Evolutionary conservation across 2,329 filamentous ascomycete genomes (phyloP).

Genomic region (Fusarium stilboides): DNA sequence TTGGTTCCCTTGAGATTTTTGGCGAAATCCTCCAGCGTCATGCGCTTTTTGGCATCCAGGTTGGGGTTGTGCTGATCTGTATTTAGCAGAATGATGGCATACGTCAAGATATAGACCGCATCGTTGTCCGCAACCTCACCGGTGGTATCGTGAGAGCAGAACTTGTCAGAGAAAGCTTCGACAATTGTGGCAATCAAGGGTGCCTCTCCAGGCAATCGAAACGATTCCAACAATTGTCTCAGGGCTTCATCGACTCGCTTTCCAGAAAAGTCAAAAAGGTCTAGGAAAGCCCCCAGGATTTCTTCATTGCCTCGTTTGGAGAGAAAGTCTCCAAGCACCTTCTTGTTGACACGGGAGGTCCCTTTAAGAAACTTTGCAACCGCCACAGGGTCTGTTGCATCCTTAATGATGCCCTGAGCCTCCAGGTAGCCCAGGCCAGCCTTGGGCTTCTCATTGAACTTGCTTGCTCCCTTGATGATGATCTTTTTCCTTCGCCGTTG

Average conservation of each 20-base stretch:
- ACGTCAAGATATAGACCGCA: constrained; percentile 89
- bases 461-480: constrained; percentile 88
- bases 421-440: constrained; percentile 88
- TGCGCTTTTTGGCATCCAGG: constrained; percentile 82
- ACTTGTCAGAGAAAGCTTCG: constrained; percentile 88
- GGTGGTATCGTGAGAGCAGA: constrained; percentile 78
- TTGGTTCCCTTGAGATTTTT: constrained; percentile 94
- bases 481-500: constrained; percentile 86
- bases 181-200: constrained; percentile 94
- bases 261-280: constrained; percentile 87
- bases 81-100: constrained; percentile 98
- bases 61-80: constrained; percentile 98
- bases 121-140: constrained; percentile 88
- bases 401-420: constrained; percentile 86
- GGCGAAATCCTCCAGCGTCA: constrained; percentile 87
- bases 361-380: constrained; percentile 91
- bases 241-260: constrained; percentile 93
- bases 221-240: constrained; percentile 87
- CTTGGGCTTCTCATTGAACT: constrained; percentile 97
- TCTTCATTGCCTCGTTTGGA: constrained; percentile 91
- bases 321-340: constrained; percentile 90
- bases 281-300: constrained; percentile 88
- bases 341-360: constrained; percentile 91
- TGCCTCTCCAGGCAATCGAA: constrained; percentile 94
- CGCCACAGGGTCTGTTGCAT: constrained; percentile 79